Evolutionary conservation across 2,329 filamentous ascomycete species (phyloP), one percentile per base, ranked within the genome.

Genomic region (Madurella mycetomatis): DNA sequence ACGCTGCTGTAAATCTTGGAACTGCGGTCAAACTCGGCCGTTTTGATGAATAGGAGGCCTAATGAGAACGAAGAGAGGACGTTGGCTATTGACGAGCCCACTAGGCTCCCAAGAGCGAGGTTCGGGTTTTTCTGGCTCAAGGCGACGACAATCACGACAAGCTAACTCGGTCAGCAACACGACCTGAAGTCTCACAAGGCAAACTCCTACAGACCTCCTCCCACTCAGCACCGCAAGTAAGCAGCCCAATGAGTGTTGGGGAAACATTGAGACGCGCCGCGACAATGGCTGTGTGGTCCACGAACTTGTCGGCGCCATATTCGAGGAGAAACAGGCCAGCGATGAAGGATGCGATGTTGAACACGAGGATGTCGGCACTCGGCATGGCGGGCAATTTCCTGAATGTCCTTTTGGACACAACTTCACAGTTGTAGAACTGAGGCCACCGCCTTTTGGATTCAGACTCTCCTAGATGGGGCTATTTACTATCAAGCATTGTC

Each of bases 211-310:
- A 30, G 60, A 76, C 75, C 71, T 80, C 77, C 70, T 81, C 78
- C 71, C 75, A 81, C 67, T 80, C 78, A 19, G 74, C 76, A 17
- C 77, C 78, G 12, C 74, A 76, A 8, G 77, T 80, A 32, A 81
- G 66, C 8, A 81, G 69, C 2, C 72, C 75, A 54, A 81, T 72
- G 25, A 81, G 51, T 1, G 75, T 76, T n/a, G 71, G 70, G 2
- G 76, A 73, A 9, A 80, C 68, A 34, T 72, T 67, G 1, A 74
- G 60, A 2, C 73, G 70, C 41, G 64, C 66, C 11, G 75, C 76
- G 4, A 80, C 66, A 25, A 75, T 68, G 9, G 73, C 74, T 5
- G 76, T 79, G 49, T 79, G 72, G 58, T 78, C 74, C 56, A 80
- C 69, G 63, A 80, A 80, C 46, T 73, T 75, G 61, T 80, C 76